These are phyloP conservation scores for Solanum tarapatanum DNA, from an alignment of 257 asterid genomes.

Conservation along the genomic window DNA sequence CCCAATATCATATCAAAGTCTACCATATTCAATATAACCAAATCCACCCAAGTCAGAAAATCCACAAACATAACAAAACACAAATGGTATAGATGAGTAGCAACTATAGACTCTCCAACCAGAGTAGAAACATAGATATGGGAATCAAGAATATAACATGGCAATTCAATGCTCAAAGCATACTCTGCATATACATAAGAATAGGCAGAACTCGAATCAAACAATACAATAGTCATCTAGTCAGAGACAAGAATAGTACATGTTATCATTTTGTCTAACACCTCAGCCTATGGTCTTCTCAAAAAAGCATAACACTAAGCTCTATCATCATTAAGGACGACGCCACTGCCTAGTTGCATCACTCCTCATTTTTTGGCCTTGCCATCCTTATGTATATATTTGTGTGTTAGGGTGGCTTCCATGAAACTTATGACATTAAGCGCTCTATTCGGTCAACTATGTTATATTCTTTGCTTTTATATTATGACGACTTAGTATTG, in stretches of 20 bases:
- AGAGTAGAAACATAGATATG: not conserved
- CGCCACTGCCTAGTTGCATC: not conserved
- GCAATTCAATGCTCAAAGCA: not conserved
- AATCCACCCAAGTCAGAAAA: no score
- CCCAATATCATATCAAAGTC: no score
- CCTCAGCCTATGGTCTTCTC: not conserved
- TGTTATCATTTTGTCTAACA: not conserved
- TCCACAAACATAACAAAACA: no score
- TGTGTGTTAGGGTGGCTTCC: not conserved
- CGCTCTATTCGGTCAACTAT: no score
- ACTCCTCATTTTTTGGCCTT: not conserved
- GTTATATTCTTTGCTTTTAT: no score
- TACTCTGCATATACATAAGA: not conserved
- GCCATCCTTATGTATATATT: not conserved
- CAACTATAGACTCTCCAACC: not conserved
- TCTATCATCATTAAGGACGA: not conserved
- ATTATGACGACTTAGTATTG: not conserved
- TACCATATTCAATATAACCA: no score
- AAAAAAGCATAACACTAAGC: not conserved
- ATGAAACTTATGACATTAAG: no score
- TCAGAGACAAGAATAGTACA: not conserved
- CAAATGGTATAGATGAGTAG: no score
- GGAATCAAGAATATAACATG: not conserved
- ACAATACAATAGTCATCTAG: no score
- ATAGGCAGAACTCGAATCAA: no score